Percentiles rank a stretch among this genome's conserved stretches.
Evolutionary conservation across 371 early-diverging fungal species (phyloP).

Genomic region (Mortierella sp.): DNA sequence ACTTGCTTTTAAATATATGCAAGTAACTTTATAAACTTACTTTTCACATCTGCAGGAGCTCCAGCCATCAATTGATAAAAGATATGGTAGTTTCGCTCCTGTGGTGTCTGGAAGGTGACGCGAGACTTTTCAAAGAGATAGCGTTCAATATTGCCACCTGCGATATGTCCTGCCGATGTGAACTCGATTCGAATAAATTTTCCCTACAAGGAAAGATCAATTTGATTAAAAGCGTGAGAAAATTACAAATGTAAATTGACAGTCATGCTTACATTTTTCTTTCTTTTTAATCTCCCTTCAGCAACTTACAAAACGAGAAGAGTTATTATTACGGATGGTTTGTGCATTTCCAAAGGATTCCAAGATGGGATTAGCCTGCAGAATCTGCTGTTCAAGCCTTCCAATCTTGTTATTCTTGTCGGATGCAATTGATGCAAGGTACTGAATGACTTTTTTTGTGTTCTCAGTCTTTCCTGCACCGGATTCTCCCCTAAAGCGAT

Average conservation of each 20-base stretch:
- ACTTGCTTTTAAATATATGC: no score
- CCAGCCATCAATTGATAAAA: constrained; percentile 98
- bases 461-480: constrained; percentile 99
- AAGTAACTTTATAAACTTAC: constrained; percentile 30
- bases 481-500: constrained; percentile 91
- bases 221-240: neutral
- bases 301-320: constrained; percentile 95
- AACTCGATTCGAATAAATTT: constrained; percentile 99
- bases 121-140: constrained; percentile 99
- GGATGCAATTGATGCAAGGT: constrained; percentile 92
- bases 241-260: neutral
- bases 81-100: constrained; percentile 99
- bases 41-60: constrained; percentile 74
- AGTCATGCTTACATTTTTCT: neutral
- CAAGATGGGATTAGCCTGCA: constrained; percentile 98
- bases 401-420: constrained; percentile 59
- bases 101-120: constrained; percentile 90
- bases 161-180: constrained; percentile 87
- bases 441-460: constrained; percentile 99
- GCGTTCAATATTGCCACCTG: constrained; percentile 98
- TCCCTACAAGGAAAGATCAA: constrained; percentile 70
- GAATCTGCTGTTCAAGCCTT: constrained; percentile 92
- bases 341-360: constrained; percentile 99
- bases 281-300: neutral
- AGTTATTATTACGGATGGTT: constrained; percentile 99